Conservation (phyloP, 805 yeast genomes). For the Yamadazyma laniorum region DNA sequence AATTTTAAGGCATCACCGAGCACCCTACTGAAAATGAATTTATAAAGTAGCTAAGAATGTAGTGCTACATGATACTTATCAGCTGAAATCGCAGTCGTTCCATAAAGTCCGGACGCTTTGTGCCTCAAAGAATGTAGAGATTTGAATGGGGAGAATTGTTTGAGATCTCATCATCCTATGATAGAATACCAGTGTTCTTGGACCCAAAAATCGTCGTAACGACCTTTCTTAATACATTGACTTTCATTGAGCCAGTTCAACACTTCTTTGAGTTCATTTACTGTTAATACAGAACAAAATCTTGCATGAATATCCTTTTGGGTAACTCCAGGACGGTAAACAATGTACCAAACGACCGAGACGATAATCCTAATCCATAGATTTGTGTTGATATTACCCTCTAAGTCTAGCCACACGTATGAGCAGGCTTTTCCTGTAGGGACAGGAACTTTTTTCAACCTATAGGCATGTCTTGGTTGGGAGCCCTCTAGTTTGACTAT, state of each 20-base stretch:
- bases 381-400: constrained; percentile 54
- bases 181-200: constrained; percentile 46
- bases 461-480: background rate
- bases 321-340: constrained; percentile 39
- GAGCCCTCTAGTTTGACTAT: constrained; percentile 25
- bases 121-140: too few relatives aligned
- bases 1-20: too few relatives aligned
- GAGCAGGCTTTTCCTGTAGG: constrained; percentile 65
- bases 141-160: too few relatives aligned
- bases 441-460: constrained; percentile 34
- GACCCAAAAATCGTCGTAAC: constrained; percentile 43
- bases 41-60: too few relatives aligned
- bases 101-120: too few relatives aligned
- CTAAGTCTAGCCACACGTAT: constrained; percentile 67
- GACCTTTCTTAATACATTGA: constrained; percentile 32
- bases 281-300: constrained; percentile 29
- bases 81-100: too few relatives aligned
- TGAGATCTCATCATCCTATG: constrained; percentile 27
- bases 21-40: too few relatives aligned
- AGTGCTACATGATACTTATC: too few relatives aligned
- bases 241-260: constrained; percentile 42
- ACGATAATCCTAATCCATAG: constrained; percentile 62
- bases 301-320: constrained; percentile 20
- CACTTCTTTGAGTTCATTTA: constrained; percentile 27
- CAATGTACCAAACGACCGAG: constrained; percentile 38